Conservation (phyloP, 1,284 basidiomycete species). For the Schizophyllum commune region DNA sequence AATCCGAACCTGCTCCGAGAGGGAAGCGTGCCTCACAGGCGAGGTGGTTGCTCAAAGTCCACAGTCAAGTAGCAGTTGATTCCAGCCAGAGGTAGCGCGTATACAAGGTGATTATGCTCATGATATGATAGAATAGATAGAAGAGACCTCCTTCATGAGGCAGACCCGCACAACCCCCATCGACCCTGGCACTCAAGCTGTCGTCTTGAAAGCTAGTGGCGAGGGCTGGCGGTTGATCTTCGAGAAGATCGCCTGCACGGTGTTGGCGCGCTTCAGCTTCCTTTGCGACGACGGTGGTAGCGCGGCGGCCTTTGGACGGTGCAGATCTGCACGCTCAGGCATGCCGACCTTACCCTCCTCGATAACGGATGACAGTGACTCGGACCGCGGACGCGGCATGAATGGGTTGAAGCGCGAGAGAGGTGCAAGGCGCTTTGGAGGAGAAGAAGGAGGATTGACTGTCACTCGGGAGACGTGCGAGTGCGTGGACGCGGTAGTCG, state of each 20-base stretch:
- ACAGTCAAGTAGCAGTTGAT: not conserved
- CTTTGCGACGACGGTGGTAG: not conserved
- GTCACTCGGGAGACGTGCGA: no score
- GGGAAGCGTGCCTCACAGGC: not conserved
- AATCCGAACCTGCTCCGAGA: not conserved
- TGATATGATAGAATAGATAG: not conserved
- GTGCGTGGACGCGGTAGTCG: no score
- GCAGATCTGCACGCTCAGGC: not conserved
- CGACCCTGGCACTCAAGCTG: not conserved
- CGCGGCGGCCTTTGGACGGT: not conserved
- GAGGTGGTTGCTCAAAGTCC: not conserved
- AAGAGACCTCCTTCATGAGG: not conserved
- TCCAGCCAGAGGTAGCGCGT: not conserved
- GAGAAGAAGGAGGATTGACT: not conserved
- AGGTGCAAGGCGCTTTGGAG: constrained; percentile 20
- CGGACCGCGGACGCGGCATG: constrained; percentile 18
- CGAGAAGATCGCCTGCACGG: constrained; percentile 6
- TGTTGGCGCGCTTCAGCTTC: constrained; percentile 1
- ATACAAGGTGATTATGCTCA: no score
- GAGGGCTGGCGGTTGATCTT: constrained; percentile 3
- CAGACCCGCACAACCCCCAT: not conserved
- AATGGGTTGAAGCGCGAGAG: constrained; percentile 26
- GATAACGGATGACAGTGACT: constrained; percentile 23
- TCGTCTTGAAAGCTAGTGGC: constrained; percentile 2
- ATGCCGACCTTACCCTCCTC: constrained; percentile 10